phyloP scores from a whole-genome alignment of 306 rosid genomes.

The Lathyrus tuberosus region DNA sequence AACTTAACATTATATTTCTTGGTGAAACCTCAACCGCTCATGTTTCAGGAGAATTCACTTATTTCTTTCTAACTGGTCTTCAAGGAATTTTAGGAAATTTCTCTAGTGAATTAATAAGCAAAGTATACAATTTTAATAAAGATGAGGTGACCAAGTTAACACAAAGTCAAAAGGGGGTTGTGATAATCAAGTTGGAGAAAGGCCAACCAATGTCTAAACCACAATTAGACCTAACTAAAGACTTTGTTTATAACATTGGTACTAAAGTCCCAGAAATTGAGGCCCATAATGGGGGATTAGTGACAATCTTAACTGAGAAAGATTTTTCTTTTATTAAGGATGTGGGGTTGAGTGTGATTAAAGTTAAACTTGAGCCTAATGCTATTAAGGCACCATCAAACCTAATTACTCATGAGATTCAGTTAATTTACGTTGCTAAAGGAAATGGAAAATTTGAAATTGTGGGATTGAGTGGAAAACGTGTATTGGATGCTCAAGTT shows the following conservation, averaged over 20 bases:
- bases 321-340: slow-evolving; percentile 50
- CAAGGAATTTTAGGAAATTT: slow-evolving; percentile 44
- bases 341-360: slow-evolving; percentile 52
- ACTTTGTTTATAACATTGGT: too few relatives aligned
- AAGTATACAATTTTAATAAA: too few relatives aligned
- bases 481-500: slow-evolving; percentile 49
- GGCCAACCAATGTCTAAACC: too few relatives aligned
- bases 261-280: too few relatives aligned
- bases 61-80: slow-evolving; percentile 53
- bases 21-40: slow-evolving; percentile 55
- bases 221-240: too few relatives aligned
- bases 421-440: slow-evolving; percentile 52
- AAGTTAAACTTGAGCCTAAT: slow-evolving; percentile 45
- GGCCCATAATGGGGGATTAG: slow-evolving; percentile 34
- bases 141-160: too few relatives aligned
- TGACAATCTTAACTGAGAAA: slow-evolving; percentile 41
- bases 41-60: slow-evolving; percentile 51
- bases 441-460: slow-evolving; percentile 60
- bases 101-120: too few relatives aligned
- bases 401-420: slow-evolving; percentile 39
- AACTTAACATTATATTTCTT: slow-evolving; percentile 45
- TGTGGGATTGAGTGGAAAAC: slow-evolving; percentile 46
- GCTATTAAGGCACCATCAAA: slow-evolving; percentile 50
- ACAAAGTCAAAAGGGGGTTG: too few relatives aligned
- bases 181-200: too few relatives aligned